Evolutionary conservation across 192 early-diverging fungal genomes (phyloP).

Genomic region (Coemansia javaensis): DNA sequence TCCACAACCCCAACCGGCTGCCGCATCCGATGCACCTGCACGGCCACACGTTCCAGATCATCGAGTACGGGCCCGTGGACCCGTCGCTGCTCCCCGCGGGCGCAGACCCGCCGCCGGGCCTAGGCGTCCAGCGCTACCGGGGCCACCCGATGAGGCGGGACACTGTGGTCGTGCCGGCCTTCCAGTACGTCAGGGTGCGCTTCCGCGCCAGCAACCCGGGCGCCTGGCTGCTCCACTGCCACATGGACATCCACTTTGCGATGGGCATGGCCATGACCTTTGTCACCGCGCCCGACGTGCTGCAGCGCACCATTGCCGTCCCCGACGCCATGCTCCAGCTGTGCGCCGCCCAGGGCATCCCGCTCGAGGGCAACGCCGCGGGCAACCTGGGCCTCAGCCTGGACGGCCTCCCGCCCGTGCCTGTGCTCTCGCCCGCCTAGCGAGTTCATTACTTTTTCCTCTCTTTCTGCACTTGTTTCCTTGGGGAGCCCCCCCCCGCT

Average conservation of each 20-base stretch:
- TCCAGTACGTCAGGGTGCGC: conserved; percentile 58
- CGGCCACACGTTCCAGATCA: conserved; percentile 75
- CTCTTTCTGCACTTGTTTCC: too few species aligned
- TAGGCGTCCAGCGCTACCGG: not conserved
- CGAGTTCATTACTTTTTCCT: not conserved
- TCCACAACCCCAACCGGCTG: conserved; percentile 64
- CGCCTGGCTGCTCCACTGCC: conserved; percentile 80
- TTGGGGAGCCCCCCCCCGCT: too few species aligned
- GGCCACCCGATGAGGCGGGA: conserved; percentile 54
- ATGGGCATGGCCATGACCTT: conserved; percentile 65
- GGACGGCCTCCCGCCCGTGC: conserved; percentile 37
- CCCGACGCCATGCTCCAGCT: conserved; percentile 52
- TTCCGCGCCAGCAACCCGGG: conserved; percentile 78
- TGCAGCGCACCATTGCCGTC: conserved; percentile 49
- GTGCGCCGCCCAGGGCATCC: conserved; percentile 57
- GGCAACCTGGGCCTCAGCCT: conserved; percentile 66
- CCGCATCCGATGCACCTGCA: conserved; percentile 77
- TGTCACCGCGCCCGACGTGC: conserved; percentile 61
- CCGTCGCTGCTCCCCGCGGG: not conserved
- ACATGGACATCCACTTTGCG: conserved; percentile 53
- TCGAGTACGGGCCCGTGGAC: conserved; percentile 50
- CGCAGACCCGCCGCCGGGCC: not conserved
- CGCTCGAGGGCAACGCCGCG: conserved; percentile 63
- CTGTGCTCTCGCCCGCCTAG: not conserved
- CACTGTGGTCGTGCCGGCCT: conserved; percentile 56